Evolutionary conservation across 345 rosid species (phyloP), one percentile per base, ranked within the genome.

Genomic region (Chamaenerion angustifolium): DNA sequence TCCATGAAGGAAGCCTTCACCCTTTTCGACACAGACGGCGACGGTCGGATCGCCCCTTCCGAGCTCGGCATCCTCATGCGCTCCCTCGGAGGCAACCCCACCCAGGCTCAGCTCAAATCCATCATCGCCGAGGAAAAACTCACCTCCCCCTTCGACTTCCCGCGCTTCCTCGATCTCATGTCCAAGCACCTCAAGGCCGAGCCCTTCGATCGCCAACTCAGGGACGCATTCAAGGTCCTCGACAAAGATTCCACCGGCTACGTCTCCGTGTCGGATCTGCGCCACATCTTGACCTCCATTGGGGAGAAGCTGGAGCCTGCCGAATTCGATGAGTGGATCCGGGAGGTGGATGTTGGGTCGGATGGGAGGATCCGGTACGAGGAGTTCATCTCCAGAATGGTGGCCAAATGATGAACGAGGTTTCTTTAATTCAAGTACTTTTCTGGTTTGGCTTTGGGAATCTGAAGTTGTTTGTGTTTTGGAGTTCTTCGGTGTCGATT

Each of bases 261-360:
- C 69, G 97, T 89, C 37, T 67, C 97, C 12, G 97, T 89, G 10
- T 80, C 78, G 59, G 95, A 89, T 77, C 97, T 89, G 68, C 82
- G 92, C 56, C 97, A 89, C 56, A 86, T 89, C 56, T 67, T 89
- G 55, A 85, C 95, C 44, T 83, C 83, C 40, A 89, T 89, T 12
- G 98, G 98, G 0, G 98, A 89, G 76, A 86, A 83, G 75, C 85
- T 89, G 56, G 98, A 89, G 76, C 80, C 83, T 0, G 61, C 82
- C 2, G 98, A 89, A 76, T 89, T 89, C 60, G 98, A 89, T 67
- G 98, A 89, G 77, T 89, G 98, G 98, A 89, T 89, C 79, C 75
- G 88, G 51, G 98, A 89, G 76, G 90, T 89, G 8, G 98, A 85
- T 54, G 92, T 89, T 12, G 94, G 94, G 21, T 62, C 88, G 18